Conservation (phyloP, 2,329 filamentous ascomycete genomes). For the Cercospora janseana region DNA sequence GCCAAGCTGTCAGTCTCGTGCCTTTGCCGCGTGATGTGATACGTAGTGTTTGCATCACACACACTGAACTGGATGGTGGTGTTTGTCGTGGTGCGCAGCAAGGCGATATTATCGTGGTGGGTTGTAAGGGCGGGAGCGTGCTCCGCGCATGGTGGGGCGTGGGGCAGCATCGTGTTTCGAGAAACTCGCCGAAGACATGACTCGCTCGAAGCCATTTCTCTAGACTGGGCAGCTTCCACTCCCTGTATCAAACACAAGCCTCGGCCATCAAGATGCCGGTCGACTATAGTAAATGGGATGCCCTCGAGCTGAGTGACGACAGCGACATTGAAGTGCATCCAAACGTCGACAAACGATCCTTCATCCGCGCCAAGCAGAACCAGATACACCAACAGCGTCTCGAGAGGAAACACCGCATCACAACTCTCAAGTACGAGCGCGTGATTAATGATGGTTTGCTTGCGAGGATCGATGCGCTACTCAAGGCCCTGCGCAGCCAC, state of each 20-base stretch:
- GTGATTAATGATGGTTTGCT: slow-evolving; percentile 90
- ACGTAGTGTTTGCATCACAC: too few relatives aligned
- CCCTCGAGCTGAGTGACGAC: slow-evolving; percentile 94
- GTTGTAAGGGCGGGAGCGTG: not conserved
- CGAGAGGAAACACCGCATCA: slow-evolving; percentile 83
- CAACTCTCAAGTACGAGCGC: slow-evolving; percentile 86
- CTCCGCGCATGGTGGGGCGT: slow-evolving; percentile 1
- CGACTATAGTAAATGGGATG: slow-evolving; percentile 77
- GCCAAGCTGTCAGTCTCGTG: too few relatives aligned
- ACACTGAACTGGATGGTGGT: too few relatives aligned
- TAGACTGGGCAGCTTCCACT: not conserved
- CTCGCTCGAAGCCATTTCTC: not conserved
- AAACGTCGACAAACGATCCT: slow-evolving; percentile 97
- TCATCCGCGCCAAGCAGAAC: slow-evolving; percentile 95
- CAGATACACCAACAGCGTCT: slow-evolving; percentile 92
- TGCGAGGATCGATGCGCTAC: slow-evolving; percentile 74
- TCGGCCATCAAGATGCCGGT: slow-evolving; percentile 51
- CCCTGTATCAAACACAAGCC: not conserved
- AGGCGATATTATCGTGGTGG: too few relatives aligned
- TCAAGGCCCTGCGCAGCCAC: slow-evolving; percentile 72
- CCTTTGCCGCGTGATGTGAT: too few relatives aligned
- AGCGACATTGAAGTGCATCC: slow-evolving; percentile 98
- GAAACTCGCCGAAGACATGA: slow-evolving; percentile 2
- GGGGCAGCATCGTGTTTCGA: not conserved
- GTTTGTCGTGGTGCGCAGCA: too few relatives aligned